phyloP scores from a whole-genome alignment of 2,329 filamentous ascomycete species.

The Fusarium transvaalense region DNA sequence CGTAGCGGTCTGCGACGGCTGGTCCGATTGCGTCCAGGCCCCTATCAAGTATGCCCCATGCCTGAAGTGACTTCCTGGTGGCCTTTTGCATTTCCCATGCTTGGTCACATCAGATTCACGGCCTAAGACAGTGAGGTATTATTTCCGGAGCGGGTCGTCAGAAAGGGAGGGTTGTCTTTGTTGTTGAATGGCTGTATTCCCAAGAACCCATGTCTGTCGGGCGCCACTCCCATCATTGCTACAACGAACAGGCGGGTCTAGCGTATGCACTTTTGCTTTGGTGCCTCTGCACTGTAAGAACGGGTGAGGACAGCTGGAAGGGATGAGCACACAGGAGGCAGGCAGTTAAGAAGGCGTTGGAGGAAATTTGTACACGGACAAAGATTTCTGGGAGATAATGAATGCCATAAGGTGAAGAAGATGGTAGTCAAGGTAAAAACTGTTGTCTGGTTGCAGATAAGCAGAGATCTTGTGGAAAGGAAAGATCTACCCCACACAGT shows the following conservation, averaged over 20 bases:
- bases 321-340: not conserved
- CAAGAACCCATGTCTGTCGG: slow-evolving; percentile 40
- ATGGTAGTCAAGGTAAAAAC: not conserved
- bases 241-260: slow-evolving; percentile 46
- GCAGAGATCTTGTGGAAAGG: not conserved
- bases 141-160: slow-evolving; percentile 43
- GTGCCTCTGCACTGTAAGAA: slow-evolving; percentile 19
- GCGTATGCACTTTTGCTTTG: slow-evolving; percentile 21
- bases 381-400: not conserved
- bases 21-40: slow-evolving; percentile 28
- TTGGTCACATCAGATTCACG: slow-evolving; percentile 40
- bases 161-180: slow-evolving; percentile 33
- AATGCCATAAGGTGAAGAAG: not conserved
- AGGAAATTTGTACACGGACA: not conserved
- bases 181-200: slow-evolving; percentile 42
- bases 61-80: slow-evolving; percentile 27
- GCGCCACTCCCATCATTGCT: slow-evolving; percentile 50
- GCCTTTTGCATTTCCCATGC: slow-evolving; percentile 47
- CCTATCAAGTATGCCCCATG: slow-evolving; percentile 29
- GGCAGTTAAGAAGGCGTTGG: not conserved
- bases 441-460: not conserved
- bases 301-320: not conserved
- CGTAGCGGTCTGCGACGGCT: slow-evolving; percentile 42
- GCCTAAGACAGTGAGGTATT: slow-evolving; percentile 41
- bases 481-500: slow-evolving; percentile 16